Conservation (phyloP, 1,139 yeast species). For the Blastobotrys aristatus region DNA sequence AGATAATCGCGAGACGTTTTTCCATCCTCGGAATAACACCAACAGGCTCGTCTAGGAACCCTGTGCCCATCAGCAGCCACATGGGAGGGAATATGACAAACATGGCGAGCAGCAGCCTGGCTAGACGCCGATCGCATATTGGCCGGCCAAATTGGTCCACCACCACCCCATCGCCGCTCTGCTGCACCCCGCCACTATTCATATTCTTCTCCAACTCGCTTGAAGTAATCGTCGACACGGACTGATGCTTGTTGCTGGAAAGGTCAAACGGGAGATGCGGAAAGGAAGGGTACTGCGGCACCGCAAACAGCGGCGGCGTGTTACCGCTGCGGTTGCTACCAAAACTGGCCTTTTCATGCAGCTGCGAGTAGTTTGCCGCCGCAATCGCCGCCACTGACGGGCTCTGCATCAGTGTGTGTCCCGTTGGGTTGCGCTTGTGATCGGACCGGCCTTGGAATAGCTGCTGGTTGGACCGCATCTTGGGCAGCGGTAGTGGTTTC, state of each 20-base stretch:
- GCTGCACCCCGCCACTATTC: too few relatives aligned
- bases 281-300: slow-evolving; percentile 7
- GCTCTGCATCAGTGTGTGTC: slow-evolving; percentile 6
- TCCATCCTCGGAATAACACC: slow-evolving; percentile 32
- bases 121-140: slow-evolving; percentile 14
- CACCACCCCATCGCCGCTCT: not conserved
- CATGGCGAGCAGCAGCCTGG: slow-evolving; percentile 21
- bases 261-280: slow-evolving; percentile 6
- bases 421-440: slow-evolving; percentile 8
- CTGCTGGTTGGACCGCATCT: slow-evolving; percentile 3
- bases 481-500: slow-evolving; percentile 12
- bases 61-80: slow-evolving; percentile 36
- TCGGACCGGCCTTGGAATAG: slow-evolving; percentile 6
- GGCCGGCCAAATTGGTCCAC: slow-evolving; percentile 18
- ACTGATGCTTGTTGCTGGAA: not conserved
- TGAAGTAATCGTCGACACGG: not conserved
- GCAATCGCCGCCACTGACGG: slow-evolving; percentile 7
- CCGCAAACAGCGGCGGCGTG: slow-evolving; percentile 1
- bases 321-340: not conserved
- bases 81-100: slow-evolving; percentile 36
- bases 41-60: slow-evolving; percentile 32
- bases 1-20: slow-evolving; percentile 30
- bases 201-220: slow-evolving; percentile 5
- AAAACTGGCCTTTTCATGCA: not conserved
- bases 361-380: slow-evolving; percentile 1